Evolutionary conservation across 1,284 basidiomycete genomes (phyloP).

Genomic region (Nidula niveotomentosa): DNA sequence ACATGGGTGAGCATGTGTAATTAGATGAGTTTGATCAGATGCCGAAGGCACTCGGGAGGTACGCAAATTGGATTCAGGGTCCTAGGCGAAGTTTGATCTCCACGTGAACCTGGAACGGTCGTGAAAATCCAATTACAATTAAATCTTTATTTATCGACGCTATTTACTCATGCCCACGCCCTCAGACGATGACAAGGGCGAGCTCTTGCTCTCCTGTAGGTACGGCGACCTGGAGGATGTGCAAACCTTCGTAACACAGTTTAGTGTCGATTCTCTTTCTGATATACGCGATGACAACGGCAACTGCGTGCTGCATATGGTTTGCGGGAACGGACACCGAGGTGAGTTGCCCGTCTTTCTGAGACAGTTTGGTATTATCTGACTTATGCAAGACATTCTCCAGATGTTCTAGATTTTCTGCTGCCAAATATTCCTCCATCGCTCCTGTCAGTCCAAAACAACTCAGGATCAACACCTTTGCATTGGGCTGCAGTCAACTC

Average conservation of each 20-base stretch:
- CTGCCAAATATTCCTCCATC: constrained; percentile 61
- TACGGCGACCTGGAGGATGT: constrained; percentile 86
- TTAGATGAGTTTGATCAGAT: too few species aligned
- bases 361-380: constrained; percentile 20
- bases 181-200: constrained; percentile 66
- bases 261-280: constrained; percentile 54
- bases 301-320: constrained; percentile 84
- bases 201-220: constrained; percentile 79
- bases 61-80: too few species aligned
- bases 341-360: constrained; percentile 46
- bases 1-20: too few species aligned
- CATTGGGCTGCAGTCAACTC: constrained; percentile 89
- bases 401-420: constrained; percentile 74
- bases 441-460: constrained; percentile 62
- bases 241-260: constrained; percentile 59
- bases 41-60: too few species aligned
- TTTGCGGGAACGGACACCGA: constrained; percentile 81
- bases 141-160: too few species aligned
- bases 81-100: too few species aligned
- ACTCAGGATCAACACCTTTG: constrained; percentile 74
- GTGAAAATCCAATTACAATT: too few species aligned
- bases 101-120: too few species aligned
- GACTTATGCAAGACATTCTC: constrained; percentile 41
- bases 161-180: constrained; percentile 25
- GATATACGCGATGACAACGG: constrained; percentile 69